A percentile compares a stretch with the other conserved stretches of the same genome.
Conservation (phyloP, 768 basidiomycete species). For the Daedalea quercina region DNA sequence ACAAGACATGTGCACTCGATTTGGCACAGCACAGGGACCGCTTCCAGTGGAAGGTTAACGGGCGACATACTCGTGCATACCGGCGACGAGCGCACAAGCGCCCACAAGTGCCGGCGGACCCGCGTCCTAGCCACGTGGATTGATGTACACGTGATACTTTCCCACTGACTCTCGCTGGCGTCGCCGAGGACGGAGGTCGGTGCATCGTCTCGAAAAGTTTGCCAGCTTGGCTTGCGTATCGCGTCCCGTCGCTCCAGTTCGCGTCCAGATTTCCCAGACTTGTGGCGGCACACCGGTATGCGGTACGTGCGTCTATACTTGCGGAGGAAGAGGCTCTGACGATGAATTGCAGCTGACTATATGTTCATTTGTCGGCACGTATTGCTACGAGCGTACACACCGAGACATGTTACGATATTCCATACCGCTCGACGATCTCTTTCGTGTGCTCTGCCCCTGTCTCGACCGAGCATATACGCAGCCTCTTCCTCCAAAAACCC, state of each 20-base stretch:
- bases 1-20: too few relatives aligned
- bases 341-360: slow-evolving; percentile 46
- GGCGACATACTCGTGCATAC: too few relatives aligned
- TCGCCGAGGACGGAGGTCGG: background rate
- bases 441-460: background rate
- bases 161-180: background rate
- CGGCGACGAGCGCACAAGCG: too few relatives aligned
- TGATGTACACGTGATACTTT: background rate
- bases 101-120: too few relatives aligned
- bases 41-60: too few relatives aligned
- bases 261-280: slow-evolving; percentile 1
- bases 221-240: slow-evolving; percentile 4
- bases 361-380: slow-evolving; percentile 69
- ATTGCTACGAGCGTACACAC: slow-evolving; percentile 35
- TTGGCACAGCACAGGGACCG: too few relatives aligned
- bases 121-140: background rate
- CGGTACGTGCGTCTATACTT: slow-evolving; percentile 30
- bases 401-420: background rate
- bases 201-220: slow-evolving; percentile 1
- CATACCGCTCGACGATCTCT: slow-evolving; percentile 1
- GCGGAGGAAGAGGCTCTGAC: background rate
- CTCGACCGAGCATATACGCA: background rate
- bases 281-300: slow-evolving; percentile 39
- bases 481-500: background rate
- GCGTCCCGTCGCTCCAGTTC: background rate